Percentiles rank a stretch among this genome's conserved stretches.
Evolutionary conservation across 2,329 filamentous ascomycete species (phyloP).

Genomic region (Pseudocercospora vitis): DNA sequence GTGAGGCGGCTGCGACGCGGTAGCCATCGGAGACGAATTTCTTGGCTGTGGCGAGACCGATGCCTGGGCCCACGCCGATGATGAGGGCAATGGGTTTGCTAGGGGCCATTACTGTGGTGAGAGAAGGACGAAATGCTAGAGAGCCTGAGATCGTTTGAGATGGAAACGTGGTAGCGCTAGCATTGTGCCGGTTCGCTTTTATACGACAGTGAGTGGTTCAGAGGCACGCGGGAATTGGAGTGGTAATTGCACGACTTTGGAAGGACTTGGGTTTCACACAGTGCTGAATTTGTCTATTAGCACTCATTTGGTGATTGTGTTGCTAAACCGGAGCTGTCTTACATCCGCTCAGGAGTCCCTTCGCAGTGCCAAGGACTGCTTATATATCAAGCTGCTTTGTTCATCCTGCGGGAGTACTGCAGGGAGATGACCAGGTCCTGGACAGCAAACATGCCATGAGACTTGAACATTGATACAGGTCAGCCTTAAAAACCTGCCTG

Average conservation of each 20-base stretch:
- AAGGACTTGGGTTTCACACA: too few species aligned
- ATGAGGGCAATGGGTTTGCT: conserved; percentile 40
- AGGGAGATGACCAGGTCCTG: too few species aligned
- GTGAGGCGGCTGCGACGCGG: conserved; percentile 44
- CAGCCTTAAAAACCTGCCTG: too few species aligned
- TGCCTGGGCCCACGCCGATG: conserved; percentile 47
- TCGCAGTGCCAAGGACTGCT: not conserved
- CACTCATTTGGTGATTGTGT: too few species aligned
- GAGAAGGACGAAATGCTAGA: not conserved
- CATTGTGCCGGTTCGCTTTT: too few species aligned
- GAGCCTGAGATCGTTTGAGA: too few species aligned
- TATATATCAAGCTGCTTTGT: not conserved
- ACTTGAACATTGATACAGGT: too few species aligned
- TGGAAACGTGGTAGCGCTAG: not conserved
- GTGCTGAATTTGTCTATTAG: not conserved
- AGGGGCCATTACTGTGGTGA: not conserved
- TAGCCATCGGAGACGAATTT: conserved; percentile 47
- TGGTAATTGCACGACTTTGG: not conserved
- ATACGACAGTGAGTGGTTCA: not conserved
- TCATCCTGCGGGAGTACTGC: not conserved
- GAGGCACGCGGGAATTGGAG: not conserved
- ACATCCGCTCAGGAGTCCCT: too few species aligned
- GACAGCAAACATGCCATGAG: too few species aligned
- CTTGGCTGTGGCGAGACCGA: conserved; percentile 41
- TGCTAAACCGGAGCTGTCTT: not conserved